These are phyloP conservation scores for Physaria fendleri DNA, from an alignment of 345 rosid species.

Conservation along the genomic window DNA sequence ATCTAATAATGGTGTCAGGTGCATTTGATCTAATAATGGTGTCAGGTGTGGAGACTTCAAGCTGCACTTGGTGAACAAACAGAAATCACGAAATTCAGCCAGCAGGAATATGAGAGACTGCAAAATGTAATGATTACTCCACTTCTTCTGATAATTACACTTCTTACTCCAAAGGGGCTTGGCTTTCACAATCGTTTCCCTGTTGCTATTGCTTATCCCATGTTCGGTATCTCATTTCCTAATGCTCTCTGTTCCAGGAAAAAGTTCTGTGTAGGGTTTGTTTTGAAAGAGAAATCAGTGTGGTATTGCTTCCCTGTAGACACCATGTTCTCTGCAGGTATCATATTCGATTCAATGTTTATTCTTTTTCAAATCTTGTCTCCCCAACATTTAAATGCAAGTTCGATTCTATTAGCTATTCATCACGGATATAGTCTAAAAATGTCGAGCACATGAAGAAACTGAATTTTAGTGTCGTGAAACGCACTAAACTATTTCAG, in stretches of 20 bases:
- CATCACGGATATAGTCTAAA: no score
- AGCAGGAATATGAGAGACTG: constrained; percentile 89
- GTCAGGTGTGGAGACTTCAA: constrained; percentile 96
- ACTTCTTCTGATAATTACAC: not conserved
- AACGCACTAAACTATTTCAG: not conserved
- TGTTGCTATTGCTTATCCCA: not conserved
- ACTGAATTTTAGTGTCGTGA: not conserved
- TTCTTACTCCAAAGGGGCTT: not conserved
- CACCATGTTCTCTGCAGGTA: constrained; percentile 96
- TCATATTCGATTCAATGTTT: not conserved
- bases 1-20: constrained; percentile 34
- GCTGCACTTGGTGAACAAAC: constrained; percentile 97
- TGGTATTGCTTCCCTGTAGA: constrained; percentile 91
- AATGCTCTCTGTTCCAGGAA: constrained; percentile 47
- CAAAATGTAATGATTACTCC: constrained; percentile 55
- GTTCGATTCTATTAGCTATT: no score
- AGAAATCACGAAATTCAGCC: constrained; percentile 81
- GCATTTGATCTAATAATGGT: not conserved
- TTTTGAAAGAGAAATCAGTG: constrained; percentile 80
- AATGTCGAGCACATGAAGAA: not conserved
- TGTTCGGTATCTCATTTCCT: not conserved
- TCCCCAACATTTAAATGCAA: no score
- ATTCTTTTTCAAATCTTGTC: not conserved
- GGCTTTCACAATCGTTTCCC: not conserved
- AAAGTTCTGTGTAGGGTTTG: constrained; percentile 91